Evolutionary conservation across 2,329 filamentous ascomycete species (phyloP), one percentile per base, ranked within the genome.

Genomic region (Talaromyces marneffei): DNA sequence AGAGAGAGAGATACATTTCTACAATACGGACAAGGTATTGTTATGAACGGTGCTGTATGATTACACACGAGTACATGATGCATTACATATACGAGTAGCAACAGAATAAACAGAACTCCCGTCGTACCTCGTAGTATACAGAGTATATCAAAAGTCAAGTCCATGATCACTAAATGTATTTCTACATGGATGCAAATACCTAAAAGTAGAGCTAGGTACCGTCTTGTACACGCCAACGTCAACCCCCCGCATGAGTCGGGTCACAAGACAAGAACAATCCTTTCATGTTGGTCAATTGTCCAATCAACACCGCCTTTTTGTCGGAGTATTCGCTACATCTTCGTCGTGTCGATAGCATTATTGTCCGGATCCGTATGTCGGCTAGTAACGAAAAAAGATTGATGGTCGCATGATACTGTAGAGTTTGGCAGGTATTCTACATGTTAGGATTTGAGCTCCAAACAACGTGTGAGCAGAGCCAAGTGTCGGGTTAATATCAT

Each of bases 241-340:
- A 33, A 35, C 29, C 40, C n/a, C 53, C 40, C 54, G 55, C 55
- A 57, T 48, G 40, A 25, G 40, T 18, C 55, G 31, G 37, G 55
- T 57, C 55, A 57, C 55, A 57, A 37, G 55, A 57, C 40, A 35
- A n/a, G 14, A 46, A 20, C 27, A n/a, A 14, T 20, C 18, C 29
- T 35, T n/a, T 31, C 23, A 48, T 12, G n/a, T 18, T 8, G 14
- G 5, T 29, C 46, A 31, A 50, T 50, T 50, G 46, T 29, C 25
- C 46, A 50, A 50, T 50, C 27, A 31, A 18, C 7, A 44, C 16
- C 39, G 9, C 9, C 9, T 12, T n/a, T n/a, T n/a, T n/a, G n/a
- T n/a, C n/a, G n/a, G n/a, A n/a, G n/a, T 42, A 42, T 18, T 9
- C 20, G 39, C 9, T 23, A 20, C 8, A 10, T 20, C 35, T 12